These are phyloP conservation scores for Trichoderma virens DNA, from an alignment of 495 filamentous ascomycete species.

Conservation along the genomic window DNA sequence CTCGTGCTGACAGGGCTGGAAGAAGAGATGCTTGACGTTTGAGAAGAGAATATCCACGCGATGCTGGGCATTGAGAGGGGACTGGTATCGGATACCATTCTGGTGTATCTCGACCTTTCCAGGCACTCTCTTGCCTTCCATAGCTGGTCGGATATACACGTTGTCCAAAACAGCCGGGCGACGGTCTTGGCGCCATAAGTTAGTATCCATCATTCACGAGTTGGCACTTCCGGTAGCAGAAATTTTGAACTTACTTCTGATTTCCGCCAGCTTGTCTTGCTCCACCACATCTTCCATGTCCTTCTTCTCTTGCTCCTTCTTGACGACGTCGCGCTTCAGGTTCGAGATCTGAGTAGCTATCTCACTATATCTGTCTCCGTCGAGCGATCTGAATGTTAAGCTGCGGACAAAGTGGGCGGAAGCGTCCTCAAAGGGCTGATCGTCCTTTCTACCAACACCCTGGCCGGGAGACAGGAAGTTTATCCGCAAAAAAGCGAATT, in stretches of 20 bases:
- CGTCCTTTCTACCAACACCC: conserved; percentile 95
- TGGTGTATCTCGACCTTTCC: conserved; percentile 96
- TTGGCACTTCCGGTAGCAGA: background rate
- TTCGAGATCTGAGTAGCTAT: conserved; percentile 87
- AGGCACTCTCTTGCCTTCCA: conserved; percentile 93
- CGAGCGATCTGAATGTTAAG: conserved; percentile 85
- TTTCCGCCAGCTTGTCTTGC: conserved; percentile 92
- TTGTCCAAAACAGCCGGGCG: conserved; percentile 81
- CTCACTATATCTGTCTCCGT: conserved; percentile 77
- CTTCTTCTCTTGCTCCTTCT: conserved; percentile 96
- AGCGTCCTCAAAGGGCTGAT: conserved; percentile 96
- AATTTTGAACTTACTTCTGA: conserved; percentile 56
- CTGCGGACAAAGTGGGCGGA: conserved; percentile 93
- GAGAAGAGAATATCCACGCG: conserved; percentile 92
- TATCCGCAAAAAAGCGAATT: conserved; percentile 88
- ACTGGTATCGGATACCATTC: conserved; percentile 95
- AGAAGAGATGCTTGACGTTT: conserved; percentile 98
- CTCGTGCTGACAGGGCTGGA: conserved; percentile 93
- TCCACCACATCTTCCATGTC: conserved; percentile 99
- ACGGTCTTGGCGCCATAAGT: conserved; percentile 54
- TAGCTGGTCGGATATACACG: conserved; percentile 84
- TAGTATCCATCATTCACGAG: background rate
- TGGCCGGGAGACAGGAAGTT: conserved; percentile 97
- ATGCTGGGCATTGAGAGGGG: conserved; percentile 71
- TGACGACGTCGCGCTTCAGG: conserved; percentile 81